A percentile compares a stretch with the other conserved stretches of the same genome.
Evolutionary conservation across 305 asterid species (phyloP).

Genomic region (Withania somnifera): DNA sequence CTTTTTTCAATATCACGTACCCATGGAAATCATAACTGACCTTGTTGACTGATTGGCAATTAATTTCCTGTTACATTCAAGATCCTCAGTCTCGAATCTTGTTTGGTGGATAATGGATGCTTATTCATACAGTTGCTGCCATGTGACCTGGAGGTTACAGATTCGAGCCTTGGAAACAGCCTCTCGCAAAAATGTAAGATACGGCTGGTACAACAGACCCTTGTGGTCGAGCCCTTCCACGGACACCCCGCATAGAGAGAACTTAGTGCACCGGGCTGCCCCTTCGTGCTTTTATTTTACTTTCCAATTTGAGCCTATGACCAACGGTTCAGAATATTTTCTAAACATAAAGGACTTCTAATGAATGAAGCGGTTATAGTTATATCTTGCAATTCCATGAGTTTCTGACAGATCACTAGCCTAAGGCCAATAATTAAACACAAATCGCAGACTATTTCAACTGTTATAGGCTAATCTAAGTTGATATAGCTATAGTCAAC

Average conservation of each 20-base stretch:
- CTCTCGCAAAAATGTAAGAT: no score
- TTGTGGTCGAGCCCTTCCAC: no score
- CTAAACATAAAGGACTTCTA: not conserved
- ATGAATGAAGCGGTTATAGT: not conserved
- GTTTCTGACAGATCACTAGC: not conserved
- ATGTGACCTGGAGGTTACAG: no score
- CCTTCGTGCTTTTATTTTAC: not conserved
- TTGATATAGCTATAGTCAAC: not conserved
- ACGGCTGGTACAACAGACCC: no score
- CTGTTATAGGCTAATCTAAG: not conserved
- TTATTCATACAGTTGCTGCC: no score
- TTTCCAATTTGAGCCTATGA: not conserved
- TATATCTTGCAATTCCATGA: not conserved
- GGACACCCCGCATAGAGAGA: no score
- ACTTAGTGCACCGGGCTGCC: no score
- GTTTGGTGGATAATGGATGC: not conserved
- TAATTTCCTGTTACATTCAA: not conserved
- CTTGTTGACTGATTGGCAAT: not conserved
- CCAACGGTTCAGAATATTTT: not conserved
- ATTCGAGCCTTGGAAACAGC: no score
- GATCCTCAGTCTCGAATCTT: not conserved
- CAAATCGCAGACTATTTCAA: not conserved
- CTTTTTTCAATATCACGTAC: not conserved
- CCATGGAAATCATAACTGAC: not conserved
- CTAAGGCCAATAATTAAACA: not conserved